These are phyloP conservation scores for Candida palmyrensis DNA, from an alignment of 805 yeast genomes.

Conservation along the genomic window DNA sequence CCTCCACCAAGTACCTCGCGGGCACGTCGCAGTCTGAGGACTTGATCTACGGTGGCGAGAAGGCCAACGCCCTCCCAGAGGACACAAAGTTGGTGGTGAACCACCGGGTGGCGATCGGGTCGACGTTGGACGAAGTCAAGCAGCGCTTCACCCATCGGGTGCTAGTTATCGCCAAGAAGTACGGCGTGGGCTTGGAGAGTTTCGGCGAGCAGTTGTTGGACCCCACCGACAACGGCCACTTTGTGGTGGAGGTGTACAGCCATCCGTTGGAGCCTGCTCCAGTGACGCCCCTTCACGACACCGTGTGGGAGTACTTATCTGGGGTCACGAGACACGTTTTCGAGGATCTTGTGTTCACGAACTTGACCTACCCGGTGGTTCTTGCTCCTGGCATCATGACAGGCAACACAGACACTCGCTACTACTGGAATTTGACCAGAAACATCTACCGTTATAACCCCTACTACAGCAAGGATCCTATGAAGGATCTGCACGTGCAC, in stretches of 20 bases:
- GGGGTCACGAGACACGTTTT: slow-evolving; percentile 61
- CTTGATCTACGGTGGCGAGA: slow-evolving; percentile 32
- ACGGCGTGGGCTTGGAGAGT: slow-evolving; percentile 19
- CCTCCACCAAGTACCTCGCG: slow-evolving; percentile 19
- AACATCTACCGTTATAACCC: slow-evolving; percentile 50
- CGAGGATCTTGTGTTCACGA: slow-evolving; percentile 46
- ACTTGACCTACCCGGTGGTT: slow-evolving; percentile 24
- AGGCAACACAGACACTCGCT: slow-evolving; percentile 59
- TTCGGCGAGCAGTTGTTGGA: slow-evolving; percentile 13
- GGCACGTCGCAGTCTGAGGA: slow-evolving; percentile 32
- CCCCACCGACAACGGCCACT: slow-evolving; percentile 13
- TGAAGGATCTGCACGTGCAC: slow-evolving; percentile 22
- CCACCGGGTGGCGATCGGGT: slow-evolving; percentile 32
- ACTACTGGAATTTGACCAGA: slow-evolving; percentile 52
- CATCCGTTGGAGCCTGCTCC: slow-evolving; percentile 41
- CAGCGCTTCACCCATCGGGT: slow-evolving; percentile 18
- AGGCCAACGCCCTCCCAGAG: slow-evolving; percentile 38
- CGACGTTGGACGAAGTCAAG: slow-evolving; percentile 16
- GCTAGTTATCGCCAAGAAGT: slow-evolving; percentile 20
- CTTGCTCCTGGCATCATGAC: slow-evolving; percentile 47
- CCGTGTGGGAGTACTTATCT: slow-evolving; percentile 50
- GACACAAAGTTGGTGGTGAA: slow-evolving; percentile 22
- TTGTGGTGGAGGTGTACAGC: slow-evolving; percentile 10
- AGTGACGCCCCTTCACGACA: slow-evolving; percentile 36
- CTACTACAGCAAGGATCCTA: slow-evolving; percentile 8